A percentile compares a stretch with the other conserved stretches of the same genome.
These are phyloP conservation scores for Pseudomassariella vexata DNA, from an alignment of 2,329 filamentous ascomycete genomes.

Conservation along the genomic window DNA sequence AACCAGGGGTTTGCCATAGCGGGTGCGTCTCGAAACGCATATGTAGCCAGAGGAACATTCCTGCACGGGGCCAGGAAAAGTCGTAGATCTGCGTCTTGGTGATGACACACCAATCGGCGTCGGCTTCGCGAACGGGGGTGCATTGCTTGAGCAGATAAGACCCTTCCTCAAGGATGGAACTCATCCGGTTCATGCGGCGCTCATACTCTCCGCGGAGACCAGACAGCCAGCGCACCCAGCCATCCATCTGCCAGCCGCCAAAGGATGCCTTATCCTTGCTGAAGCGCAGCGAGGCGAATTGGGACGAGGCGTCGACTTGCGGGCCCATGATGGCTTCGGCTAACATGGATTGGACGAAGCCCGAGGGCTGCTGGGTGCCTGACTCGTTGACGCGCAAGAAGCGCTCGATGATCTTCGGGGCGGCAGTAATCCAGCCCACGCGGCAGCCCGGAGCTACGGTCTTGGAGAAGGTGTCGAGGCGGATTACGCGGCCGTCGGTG, in stretches of 20 bases:
- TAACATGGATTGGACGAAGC: constrained; percentile 82
- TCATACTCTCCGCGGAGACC: constrained; percentile 81
- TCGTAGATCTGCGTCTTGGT: constrained; percentile 68
- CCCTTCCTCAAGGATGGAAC: constrained; percentile 63
- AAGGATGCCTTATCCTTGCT: constrained; percentile 42
- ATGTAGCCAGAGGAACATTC: constrained; percentile 88
- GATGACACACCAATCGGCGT: constrained; percentile 67
- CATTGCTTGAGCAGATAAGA: constrained; percentile 60
- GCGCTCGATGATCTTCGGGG: constrained; percentile 72
- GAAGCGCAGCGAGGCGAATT: constrained; percentile 37
- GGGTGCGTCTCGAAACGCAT: constrained; percentile 70
- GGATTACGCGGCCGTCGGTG: constrained; percentile 78
- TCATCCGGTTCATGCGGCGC: constrained; percentile 77
- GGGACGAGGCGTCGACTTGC: constrained; percentile 43
- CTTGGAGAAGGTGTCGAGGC: constrained; percentile 92
- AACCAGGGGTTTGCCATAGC: constrained; percentile 42
- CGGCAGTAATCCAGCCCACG: constrained; percentile 84
- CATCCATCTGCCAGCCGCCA: constrained; percentile 68
- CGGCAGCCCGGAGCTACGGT: constrained; percentile 86
- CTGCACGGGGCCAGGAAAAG: constrained; percentile 75
- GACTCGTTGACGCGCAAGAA: constrained; percentile 69
- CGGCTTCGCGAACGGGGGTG: constrained; percentile 34
- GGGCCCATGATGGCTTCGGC: constrained; percentile 72
- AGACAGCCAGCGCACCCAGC: constrained; percentile 88
- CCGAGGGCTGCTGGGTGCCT: constrained; percentile 77